phyloP scores from a whole-genome alignment of 495 filamentous ascomycete genomes.

The Aspergillus homomorphus region DNA sequence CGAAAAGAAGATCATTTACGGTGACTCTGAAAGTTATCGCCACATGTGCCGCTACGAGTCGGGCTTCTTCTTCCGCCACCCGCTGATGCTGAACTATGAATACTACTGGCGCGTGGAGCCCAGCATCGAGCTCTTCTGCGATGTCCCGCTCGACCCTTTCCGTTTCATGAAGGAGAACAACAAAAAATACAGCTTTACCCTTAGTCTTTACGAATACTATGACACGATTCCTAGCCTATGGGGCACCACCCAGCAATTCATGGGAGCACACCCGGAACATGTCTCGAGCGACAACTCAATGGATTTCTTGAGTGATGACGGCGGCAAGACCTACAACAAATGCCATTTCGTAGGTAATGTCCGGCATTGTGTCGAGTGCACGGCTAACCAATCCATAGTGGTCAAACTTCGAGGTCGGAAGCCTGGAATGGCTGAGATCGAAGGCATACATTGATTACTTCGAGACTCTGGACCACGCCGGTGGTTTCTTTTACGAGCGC shows the following conservation, averaged over 20 bases:
- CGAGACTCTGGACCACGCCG: constrained; percentile 71
- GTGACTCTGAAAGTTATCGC: constrained; percentile 85
- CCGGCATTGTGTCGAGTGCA: neutral
- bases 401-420: constrained; percentile 92
- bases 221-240: constrained; percentile 96
- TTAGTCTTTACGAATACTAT: constrained; percentile 90
- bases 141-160: constrained; percentile 81
- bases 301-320: constrained; percentile 87
- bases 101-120: constrained; percentile 95
- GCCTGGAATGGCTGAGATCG: constrained; percentile 77
- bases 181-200: constrained; percentile 87
- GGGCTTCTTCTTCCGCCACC: constrained; percentile 88
- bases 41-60: constrained; percentile 96
- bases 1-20: constrained; percentile 86
- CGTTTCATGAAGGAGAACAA: constrained; percentile 81
- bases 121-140: constrained; percentile 83
- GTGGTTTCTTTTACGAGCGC: constrained; percentile 90
- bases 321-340: constrained; percentile 86
- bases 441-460: constrained; percentile 80
- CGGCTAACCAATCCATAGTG: constrained; percentile 50
- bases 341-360: constrained; percentile 82
- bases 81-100: constrained; percentile 78
- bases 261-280: constrained; percentile 82
- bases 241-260: constrained; percentile 90
- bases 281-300: constrained; percentile 81